phyloP scores from a whole-genome alignment of 257 asterid species.

The Henckelia pumila region DNA sequence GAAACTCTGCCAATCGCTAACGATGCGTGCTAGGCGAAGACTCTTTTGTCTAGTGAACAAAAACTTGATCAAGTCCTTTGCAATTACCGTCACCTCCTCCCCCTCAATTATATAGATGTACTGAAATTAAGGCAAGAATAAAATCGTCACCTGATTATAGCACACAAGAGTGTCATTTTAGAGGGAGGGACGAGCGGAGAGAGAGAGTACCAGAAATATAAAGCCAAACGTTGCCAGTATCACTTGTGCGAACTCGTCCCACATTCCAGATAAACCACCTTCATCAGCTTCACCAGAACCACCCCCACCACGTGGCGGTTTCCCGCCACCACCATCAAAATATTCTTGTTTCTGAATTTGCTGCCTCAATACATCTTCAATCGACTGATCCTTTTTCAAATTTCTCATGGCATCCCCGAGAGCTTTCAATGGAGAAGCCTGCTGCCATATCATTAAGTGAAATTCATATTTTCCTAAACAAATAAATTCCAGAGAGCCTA shows the following conservation, averaged over 20 bases:
- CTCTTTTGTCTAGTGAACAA: constrained; percentile 54
- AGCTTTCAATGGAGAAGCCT: constrained; percentile 69
- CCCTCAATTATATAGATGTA: constrained; percentile 62
- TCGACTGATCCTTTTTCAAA: constrained; percentile 53
- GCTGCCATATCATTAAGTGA: constrained; percentile 24
- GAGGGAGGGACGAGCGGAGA: background rate
- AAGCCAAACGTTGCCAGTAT: constrained; percentile 54
- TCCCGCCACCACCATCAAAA: constrained; percentile 56
- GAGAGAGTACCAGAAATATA: constrained; percentile 52
- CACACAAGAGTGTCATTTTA: background rate
- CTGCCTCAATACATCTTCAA: constrained; percentile 70
- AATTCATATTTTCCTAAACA: background rate
- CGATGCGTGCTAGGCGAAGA: constrained; percentile 51
- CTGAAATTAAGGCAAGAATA: constrained; percentile 41
- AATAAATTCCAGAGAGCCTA: constrained; percentile 13
- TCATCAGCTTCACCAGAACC: constrained; percentile 52
- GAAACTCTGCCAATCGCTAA: constrained; percentile 34
- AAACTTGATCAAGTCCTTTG: constrained; percentile 50
- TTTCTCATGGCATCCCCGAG: constrained; percentile 56
- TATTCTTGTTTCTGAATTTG: constrained; percentile 73
- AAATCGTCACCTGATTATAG: background rate
- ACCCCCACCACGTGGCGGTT: constrained; percentile 39
- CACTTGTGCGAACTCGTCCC: constrained; percentile 61
- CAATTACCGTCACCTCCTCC: constrained; percentile 47
- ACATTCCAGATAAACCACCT: constrained; percentile 34